phyloP scores from a whole-genome alignment of 2,329 filamentous ascomycete genomes.

The Spiromastix sp. region DNA sequence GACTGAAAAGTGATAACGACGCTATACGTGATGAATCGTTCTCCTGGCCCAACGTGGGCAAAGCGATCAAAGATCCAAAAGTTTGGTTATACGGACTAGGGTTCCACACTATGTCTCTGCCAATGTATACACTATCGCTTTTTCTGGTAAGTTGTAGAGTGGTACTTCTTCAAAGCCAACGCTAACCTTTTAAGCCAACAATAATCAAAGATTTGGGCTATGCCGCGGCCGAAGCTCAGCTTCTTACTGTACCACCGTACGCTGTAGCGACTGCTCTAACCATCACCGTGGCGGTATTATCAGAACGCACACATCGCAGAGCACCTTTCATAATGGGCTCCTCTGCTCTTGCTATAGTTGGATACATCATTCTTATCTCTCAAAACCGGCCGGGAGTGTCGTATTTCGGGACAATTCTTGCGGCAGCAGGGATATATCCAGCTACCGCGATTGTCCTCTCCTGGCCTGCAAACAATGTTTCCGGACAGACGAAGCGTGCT shows the following conservation, averaged over 20 bases:
- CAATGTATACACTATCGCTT: constrained; percentile 29
- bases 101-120: constrained; percentile 64
- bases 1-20: constrained; percentile 59
- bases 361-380: constrained; percentile 51
- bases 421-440: constrained; percentile 58
- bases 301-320: constrained; percentile 47
- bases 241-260: constrained; percentile 55
- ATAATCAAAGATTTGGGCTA: constrained; percentile 36
- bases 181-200: constrained; percentile 19
- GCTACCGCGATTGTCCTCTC: constrained; percentile 50
- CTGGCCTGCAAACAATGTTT: constrained; percentile 64
- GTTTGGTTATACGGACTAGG: constrained; percentile 62
- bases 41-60: constrained; percentile 53
- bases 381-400: constrained; percentile 46
- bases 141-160: constrained; percentile 20
- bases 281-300: constrained; percentile 47
- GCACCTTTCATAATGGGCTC: constrained; percentile 55
- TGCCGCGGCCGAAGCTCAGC: constrained; percentile 32
- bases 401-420: constrained; percentile 53
- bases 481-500: constrained; percentile 58
- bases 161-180: not conserved
- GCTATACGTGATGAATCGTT: constrained; percentile 59
- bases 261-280: constrained; percentile 53
- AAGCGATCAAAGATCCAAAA: constrained; percentile 57
- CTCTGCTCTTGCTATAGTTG: constrained; percentile 47